Conservation (phyloP, 345 rosid genomes). For the Pugionium cornutum region DNA sequence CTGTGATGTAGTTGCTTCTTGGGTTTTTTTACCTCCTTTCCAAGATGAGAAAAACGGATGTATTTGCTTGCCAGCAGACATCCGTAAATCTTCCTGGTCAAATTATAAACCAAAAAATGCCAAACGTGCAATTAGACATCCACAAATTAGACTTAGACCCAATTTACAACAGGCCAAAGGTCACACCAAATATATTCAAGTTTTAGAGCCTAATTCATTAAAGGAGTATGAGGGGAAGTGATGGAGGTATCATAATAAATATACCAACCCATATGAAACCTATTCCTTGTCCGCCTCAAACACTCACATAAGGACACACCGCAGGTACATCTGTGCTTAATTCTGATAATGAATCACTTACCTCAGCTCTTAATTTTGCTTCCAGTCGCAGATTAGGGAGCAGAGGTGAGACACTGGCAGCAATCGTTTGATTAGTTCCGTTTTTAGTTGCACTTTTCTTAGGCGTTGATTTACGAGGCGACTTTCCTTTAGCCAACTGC, state of each 20-base stretch:
- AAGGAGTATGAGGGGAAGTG: too few relatives aligned
- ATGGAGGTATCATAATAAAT: too few relatives aligned
- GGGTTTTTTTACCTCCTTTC: conserved; percentile 53
- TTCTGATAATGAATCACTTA: conserved; percentile 31
- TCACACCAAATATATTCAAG: background rate
- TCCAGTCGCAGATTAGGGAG: conserved; percentile 72
- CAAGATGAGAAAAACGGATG: conserved; percentile 81
- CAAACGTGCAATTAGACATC: background rate
- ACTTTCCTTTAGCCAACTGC: conserved; percentile 42
- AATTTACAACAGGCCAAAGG: conserved; percentile 9
- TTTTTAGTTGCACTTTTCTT: conserved; percentile 48
- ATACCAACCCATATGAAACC: too few relatives aligned
- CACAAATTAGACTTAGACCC: background rate
- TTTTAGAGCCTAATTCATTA: conserved; percentile 8
- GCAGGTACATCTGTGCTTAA: background rate
- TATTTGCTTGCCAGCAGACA: conserved; percentile 69
- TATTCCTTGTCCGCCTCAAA: too few relatives aligned
- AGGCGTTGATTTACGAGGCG: conserved; percentile 54
- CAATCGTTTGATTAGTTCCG: conserved; percentile 35
- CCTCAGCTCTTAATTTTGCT: conserved; percentile 83
- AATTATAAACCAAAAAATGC: conserved; percentile 27
- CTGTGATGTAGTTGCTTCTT: conserved; percentile 45
- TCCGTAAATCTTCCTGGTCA: conserved; percentile 71
- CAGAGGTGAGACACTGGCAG: conserved; percentile 37
- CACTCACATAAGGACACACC: too few relatives aligned